Evolutionary conservation across 495 filamentous ascomycete genomes (phyloP).

Genomic region (Margaritispora aquatica): DNA sequence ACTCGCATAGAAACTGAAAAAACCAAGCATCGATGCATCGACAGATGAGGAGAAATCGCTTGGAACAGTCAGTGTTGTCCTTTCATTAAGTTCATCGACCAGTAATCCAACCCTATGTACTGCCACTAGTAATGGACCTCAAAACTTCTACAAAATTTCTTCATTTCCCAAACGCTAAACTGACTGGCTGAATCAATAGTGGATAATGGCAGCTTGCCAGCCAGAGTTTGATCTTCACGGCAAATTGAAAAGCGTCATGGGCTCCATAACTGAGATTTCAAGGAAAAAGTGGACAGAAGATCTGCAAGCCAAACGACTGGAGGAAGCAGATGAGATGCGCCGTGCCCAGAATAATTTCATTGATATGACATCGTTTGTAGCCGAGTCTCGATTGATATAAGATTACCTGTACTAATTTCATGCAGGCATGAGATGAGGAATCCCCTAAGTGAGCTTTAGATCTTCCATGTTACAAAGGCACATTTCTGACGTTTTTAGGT

Average conservation of each 20-base stretch:
- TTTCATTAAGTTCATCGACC: too few species aligned
- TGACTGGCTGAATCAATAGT: too few species aligned
- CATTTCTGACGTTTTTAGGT: constrained; percentile 25
- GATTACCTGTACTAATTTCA: neutral
- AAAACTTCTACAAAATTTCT: too few species aligned
- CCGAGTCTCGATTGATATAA: neutral
- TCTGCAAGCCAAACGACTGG: constrained; percentile 52
- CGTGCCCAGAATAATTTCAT: constrained; percentile 78
- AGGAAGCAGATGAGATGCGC: constrained; percentile 60
- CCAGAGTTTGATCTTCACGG: constrained; percentile 18
- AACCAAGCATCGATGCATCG: constrained; percentile 10
- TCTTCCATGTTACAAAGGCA: neutral
- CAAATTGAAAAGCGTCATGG: constrained; percentile 15
- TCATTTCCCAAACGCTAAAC: too few species aligned
- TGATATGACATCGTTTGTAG: constrained; percentile 61
- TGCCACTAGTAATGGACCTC: too few species aligned
- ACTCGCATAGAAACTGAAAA: constrained; percentile 4
- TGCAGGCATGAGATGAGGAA: constrained; percentile 70
- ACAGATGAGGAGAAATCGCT: constrained; percentile 15
- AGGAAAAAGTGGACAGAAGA: constrained; percentile 57
- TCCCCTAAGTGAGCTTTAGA: constrained; percentile 40
- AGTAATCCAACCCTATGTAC: too few species aligned
- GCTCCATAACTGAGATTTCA: constrained; percentile 39
- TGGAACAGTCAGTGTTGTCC: too few species aligned
- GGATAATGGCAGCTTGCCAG: constrained; percentile 9